Evolutionary conservation across 331 rosid genomes (phyloP).

Genomic region (Malus hybrid): DNA sequence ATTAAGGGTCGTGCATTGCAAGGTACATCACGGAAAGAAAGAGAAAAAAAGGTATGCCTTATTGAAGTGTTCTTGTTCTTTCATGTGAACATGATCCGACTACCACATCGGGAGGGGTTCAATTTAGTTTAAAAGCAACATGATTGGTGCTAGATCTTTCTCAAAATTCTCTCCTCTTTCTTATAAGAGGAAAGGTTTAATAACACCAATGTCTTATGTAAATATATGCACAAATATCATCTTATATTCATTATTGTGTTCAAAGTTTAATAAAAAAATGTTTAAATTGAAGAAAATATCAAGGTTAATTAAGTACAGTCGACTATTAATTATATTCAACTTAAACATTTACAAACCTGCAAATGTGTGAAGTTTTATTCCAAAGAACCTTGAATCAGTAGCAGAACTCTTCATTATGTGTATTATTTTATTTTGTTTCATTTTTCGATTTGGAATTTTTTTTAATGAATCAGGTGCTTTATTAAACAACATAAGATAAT

Average conservation of each 20-base stretch:
- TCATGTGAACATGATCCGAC: constrained; percentile 33
- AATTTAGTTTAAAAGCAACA: background rate
- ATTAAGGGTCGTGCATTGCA: constrained; percentile 2
- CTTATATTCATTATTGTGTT: background rate
- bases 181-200: background rate
- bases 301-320: background rate
- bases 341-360: too few relatives aligned
- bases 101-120: constrained; percentile 5
- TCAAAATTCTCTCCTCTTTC: background rate
- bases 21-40: constrained; percentile 7
- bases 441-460: too few relatives aligned
- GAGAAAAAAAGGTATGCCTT: background rate
- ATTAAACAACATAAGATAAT: too few relatives aligned
- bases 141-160: background rate
- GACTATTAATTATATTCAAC: background rate
- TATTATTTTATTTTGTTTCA: too few relatives aligned
- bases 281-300: too few relatives aligned
- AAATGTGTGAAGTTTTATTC: too few relatives aligned
- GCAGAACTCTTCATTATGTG: too few relatives aligned
- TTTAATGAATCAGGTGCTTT: too few relatives aligned
- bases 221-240: too few relatives aligned
- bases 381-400: too few relatives aligned
- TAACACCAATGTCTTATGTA: background rate
- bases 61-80: constrained; percentile 18
- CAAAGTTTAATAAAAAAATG: too few relatives aligned